Evolutionary conservation across 2,329 filamentous ascomycete genomes (phyloP).

Genomic region (Colletotrichum sp.): DNA sequence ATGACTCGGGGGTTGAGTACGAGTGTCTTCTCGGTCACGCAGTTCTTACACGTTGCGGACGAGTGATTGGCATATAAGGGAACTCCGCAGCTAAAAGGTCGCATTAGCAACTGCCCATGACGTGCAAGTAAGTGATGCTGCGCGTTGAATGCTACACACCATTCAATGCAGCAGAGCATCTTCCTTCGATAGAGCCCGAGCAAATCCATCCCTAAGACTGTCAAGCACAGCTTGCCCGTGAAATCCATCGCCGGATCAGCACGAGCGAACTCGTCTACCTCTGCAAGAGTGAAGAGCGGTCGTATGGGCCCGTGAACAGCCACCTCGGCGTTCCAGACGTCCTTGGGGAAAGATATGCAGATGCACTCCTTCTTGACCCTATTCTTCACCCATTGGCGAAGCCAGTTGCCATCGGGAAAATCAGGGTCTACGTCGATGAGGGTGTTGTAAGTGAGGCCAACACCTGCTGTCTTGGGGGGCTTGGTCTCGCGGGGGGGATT

Average conservation of each 20-base stretch:
- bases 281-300: slow-evolving; percentile 45
- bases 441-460: slow-evolving; percentile 42
- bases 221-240: slow-evolving; percentile 42
- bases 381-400: slow-evolving; percentile 52
- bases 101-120: background rate
- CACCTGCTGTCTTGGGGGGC: slow-evolving; percentile 15
- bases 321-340: slow-evolving; percentile 39
- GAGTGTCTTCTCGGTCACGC: slow-evolving; percentile 31
- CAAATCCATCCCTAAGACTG: slow-evolving; percentile 36
- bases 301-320: slow-evolving; percentile 35
- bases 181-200: slow-evolving; percentile 31
- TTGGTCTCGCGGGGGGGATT: background rate
- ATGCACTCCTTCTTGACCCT: slow-evolving; percentile 55
- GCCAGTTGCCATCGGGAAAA: slow-evolving; percentile 57
- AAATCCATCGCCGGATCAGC: slow-evolving; percentile 34
- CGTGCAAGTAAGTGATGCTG: background rate
- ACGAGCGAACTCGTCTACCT: slow-evolving; percentile 46
- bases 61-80: slow-evolving; percentile 57
- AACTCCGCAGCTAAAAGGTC: slow-evolving; percentile 51
- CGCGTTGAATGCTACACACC: slow-evolving; percentile 31
- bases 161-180: slow-evolving; percentile 46
- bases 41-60: slow-evolving; percentile 41
- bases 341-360: slow-evolving; percentile 51
- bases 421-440: slow-evolving; percentile 62
- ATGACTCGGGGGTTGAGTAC: slow-evolving; percentile 45